phyloP scores from a whole-genome alignment of 176 grass and related monocot genomes.

The Zoysia japonica region DNA sequence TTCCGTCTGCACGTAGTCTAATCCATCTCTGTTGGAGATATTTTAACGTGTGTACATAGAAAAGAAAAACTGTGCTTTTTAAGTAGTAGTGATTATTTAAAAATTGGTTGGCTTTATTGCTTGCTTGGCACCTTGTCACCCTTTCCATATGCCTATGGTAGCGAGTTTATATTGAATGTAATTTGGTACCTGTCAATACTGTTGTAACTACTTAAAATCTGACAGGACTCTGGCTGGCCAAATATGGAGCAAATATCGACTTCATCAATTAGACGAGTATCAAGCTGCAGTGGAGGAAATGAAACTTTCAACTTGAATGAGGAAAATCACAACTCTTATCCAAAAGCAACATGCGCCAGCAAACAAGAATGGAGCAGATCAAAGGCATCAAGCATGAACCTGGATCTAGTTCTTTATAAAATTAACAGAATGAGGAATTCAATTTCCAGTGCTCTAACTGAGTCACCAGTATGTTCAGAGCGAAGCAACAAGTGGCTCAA shows the following conservation, averaged over 20 bases:
- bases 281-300: constrained; percentile 39
- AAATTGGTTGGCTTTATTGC: background rate
- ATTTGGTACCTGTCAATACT: background rate
- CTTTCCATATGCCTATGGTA: background rate
- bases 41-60: too few relatives aligned
- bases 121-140: background rate
- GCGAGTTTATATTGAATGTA: background rate
- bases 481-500: constrained; percentile 65
- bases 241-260: constrained; percentile 7
- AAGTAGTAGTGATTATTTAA: background rate
- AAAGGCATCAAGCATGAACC: constrained; percentile 45
- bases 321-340: constrained; percentile 29
- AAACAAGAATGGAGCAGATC: constrained; percentile 47
- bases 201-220: constrained; percentile 25
- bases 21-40: too few relatives aligned
- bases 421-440: constrained; percentile 46
- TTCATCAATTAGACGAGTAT: constrained; percentile 36
- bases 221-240: constrained; percentile 31
- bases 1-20: too few relatives aligned
- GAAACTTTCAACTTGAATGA: constrained; percentile 12
- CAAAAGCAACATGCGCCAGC: constrained; percentile 27
- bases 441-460: constrained; percentile 40
- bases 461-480: constrained; percentile 35
- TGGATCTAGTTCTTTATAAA: constrained; percentile 55
- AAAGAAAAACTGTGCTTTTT: too few relatives aligned